phyloP scores from a whole-genome alignment of 2,329 filamentous ascomycete species.

The Nigrospora osmanthi region DNA sequence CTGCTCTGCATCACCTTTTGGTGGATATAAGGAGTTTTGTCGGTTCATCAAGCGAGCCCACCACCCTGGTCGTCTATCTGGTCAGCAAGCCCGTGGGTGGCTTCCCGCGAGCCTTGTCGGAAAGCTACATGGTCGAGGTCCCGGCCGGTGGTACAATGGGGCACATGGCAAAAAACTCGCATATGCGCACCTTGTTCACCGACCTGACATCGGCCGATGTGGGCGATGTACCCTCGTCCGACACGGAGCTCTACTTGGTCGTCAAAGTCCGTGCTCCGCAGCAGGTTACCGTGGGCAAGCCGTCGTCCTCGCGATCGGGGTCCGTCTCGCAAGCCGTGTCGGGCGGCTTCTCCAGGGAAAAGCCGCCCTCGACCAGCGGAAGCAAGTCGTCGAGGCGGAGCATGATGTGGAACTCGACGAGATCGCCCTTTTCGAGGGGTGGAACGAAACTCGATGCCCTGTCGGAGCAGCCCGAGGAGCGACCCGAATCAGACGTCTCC shows the following conservation, averaged over 20 bases:
- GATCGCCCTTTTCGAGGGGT: conserved; percentile 46
- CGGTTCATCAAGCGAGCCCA: conserved; percentile 66
- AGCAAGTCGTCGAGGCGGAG: conserved; percentile 52
- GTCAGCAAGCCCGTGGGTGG: conserved; percentile 63
- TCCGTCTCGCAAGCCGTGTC: conserved; percentile 29
- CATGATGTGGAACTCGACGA: conserved; percentile 59
- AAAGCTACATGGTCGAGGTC: conserved; percentile 74
- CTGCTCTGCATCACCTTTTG: conserved; percentile 70
- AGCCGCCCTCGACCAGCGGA: conserved; percentile 40
- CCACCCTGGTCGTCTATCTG: conserved; percentile 70
- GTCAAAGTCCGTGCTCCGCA: conserved; percentile 65
- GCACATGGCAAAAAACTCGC: conserved; percentile 54
- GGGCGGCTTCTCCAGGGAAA: conserved; percentile 34
- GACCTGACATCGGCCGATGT: conserved; percentile 75
- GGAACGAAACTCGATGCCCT: conserved; percentile 48
- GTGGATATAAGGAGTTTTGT: conserved; percentile 79
- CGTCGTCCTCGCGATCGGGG: conserved; percentile 41
- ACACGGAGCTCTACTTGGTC: conserved; percentile 73
- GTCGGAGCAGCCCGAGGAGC: conserved; percentile 41
- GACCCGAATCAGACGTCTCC: conserved; percentile 20
- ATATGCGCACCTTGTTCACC: conserved; percentile 78
- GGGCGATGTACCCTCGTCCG: conserved; percentile 52
- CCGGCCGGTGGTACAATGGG: conserved; percentile 64
- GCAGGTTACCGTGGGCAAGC: conserved; percentile 37
- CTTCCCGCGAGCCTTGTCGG: conserved; percentile 62